Percentiles rank a stretch among this genome's conserved stretches.
Conservation (phyloP, 768 basidiomycete genomes). For the Panaeolus papilionaceus region DNA sequence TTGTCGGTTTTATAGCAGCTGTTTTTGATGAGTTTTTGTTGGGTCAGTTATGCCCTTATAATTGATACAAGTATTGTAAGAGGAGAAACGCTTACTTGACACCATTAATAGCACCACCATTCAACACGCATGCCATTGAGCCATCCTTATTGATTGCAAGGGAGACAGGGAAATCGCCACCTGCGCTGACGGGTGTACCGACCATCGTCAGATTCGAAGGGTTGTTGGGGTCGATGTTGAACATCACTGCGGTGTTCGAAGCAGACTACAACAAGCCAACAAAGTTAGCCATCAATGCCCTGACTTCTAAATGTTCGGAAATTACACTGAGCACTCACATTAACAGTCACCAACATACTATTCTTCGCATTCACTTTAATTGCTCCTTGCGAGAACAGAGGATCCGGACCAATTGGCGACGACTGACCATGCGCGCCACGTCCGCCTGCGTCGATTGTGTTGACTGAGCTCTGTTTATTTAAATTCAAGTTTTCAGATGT, state of each 20-base stretch:
- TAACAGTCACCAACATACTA: conserved; percentile 43
- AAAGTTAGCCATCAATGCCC: background rate
- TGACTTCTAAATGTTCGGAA: background rate
- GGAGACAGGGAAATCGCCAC: conserved; percentile 59
- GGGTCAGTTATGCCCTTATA: no score
- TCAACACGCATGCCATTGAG: conserved; percentile 46
- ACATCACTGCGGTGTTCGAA: conserved; percentile 50
- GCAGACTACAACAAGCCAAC: conserved; percentile 42
- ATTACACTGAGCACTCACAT: conserved; percentile 31
- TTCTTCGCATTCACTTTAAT: conserved; percentile 41
- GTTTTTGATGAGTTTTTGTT: background rate
- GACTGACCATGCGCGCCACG: conserved; percentile 42
- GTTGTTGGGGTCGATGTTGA: conserved; percentile 47
- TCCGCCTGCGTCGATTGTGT: conserved; percentile 39
- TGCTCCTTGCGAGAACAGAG: conserved; percentile 48
- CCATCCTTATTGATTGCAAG: conserved; percentile 40
- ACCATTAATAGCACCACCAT: conserved; percentile 50
- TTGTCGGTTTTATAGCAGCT: conserved; percentile 53
- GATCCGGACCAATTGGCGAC: conserved; percentile 42
- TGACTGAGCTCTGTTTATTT: conserved; percentile 30
- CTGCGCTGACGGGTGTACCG: conserved; percentile 48
- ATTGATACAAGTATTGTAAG: no score
- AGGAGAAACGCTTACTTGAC: conserved; percentile 26
- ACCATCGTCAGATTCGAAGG: conserved; percentile 48
- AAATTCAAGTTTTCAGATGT: conserved; percentile 26